Evolutionary conservation across 1,284 basidiomycete genomes (phyloP).

Genomic region (Ustilago loliicola): DNA sequence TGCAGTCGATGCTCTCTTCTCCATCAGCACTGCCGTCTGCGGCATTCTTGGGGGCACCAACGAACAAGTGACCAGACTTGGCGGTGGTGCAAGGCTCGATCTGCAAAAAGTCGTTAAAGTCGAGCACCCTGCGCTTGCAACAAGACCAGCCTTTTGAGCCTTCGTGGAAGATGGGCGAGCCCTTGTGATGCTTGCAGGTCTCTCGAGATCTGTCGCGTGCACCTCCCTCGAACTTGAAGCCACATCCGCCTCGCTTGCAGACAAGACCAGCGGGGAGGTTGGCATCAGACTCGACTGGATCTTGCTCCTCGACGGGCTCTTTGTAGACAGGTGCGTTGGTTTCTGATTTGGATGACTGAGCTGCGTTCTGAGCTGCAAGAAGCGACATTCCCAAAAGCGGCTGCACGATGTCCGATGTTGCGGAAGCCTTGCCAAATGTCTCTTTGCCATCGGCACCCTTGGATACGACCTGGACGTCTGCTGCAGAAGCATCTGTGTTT

Average conservation of each 20-base stretch:
- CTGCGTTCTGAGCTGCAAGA: conserved; percentile 45
- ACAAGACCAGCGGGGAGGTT: conserved; percentile 36
- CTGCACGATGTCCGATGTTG: conserved; percentile 29
- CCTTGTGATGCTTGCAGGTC: conserved; percentile 63
- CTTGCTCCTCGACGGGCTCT: conserved; percentile 44
- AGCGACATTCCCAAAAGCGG: conserved; percentile 45
- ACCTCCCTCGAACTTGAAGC: conserved; percentile 39
- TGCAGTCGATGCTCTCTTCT: conserved; percentile 54
- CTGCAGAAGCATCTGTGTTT: conserved; percentile 17
- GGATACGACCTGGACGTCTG: conserved; percentile 8
- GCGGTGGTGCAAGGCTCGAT: conserved; percentile 65
- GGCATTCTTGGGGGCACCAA: conserved; percentile 42
- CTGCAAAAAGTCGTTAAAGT: conserved; percentile 68
- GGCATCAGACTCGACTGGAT: conserved; percentile 24
- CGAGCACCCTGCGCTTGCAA: conserved; percentile 67
- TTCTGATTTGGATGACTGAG: conserved; percentile 13
- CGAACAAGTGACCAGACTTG: conserved; percentile 62
- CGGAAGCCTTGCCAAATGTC: conserved; percentile 27
- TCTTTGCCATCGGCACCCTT: conserved; percentile 49
- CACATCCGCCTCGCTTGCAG: conserved; percentile 61
- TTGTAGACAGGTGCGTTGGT: conserved; percentile 15
- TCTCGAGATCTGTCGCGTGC: conserved; percentile 47
- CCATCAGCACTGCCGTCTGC: conserved; percentile 23
- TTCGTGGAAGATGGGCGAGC: conserved; percentile 69
- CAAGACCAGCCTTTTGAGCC: conserved; percentile 69